These are phyloP conservation scores for Paramecium octaurelia DNA, from an alignment of 73 alveolate species.

Conservation along the genomic window DNA sequence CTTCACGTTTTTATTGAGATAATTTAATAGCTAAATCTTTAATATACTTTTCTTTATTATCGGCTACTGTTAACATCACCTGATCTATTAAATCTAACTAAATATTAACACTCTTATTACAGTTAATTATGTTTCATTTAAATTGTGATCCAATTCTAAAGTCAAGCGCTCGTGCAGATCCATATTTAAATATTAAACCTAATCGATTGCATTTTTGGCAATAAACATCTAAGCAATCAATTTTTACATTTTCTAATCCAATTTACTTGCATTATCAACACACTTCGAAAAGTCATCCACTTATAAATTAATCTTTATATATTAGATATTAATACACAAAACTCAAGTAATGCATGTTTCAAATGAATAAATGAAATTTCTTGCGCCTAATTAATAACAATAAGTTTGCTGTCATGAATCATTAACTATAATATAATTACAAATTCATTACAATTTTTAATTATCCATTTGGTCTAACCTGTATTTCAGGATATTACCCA, in stretches of 20 bases:
- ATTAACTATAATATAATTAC: not conserved
- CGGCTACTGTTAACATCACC: constrained; percentile 17
- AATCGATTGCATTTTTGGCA: constrained; percentile 1
- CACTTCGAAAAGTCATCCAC: not conserved
- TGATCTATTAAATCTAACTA: constrained; percentile 18
- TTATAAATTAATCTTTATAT: not conserved
- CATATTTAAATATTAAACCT: not conserved
- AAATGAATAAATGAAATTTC: constrained; percentile 12
- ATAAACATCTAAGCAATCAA: constrained; percentile 12
- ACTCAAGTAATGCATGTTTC: constrained; percentile 1
- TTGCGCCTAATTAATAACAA: not conserved
- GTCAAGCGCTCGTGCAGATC: constrained; percentile 24
- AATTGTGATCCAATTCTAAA: constrained; percentile 4
- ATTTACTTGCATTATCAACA: constrained; percentile 11
- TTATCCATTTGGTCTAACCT: not conserved
- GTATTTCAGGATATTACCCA: not conserved
- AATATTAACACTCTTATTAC: not conserved
- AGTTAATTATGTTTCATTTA: constrained; percentile 22
- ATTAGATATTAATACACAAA: not conserved
- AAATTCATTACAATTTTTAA: not conserved
- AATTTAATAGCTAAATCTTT: not conserved
- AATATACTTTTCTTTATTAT: not conserved
- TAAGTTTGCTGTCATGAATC: not conserved
- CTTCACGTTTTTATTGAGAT: not conserved
- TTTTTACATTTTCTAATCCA: not conserved